A percentile compares a stretch with the other conserved stretches of the same genome.
Conservation (phyloP, 148 eudicot species). For the Cornus controversa region DNA sequence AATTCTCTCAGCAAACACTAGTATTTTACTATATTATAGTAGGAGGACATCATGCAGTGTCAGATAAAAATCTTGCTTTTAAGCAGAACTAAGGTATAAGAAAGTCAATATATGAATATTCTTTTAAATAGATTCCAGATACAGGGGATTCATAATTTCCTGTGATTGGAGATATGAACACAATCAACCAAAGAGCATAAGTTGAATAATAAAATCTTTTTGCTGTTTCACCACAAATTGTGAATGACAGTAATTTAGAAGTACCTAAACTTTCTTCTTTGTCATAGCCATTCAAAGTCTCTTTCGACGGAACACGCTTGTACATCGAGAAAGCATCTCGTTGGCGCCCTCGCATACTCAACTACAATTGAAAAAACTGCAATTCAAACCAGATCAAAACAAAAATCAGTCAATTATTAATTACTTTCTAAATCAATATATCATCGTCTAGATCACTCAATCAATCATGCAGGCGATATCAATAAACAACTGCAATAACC, state of each 20-base stretch:
- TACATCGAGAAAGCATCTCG: constrained; percentile 42
- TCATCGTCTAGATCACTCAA: not conserved
- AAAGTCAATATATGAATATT: not conserved
- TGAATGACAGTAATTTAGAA: not conserved
- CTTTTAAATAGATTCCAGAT: not conserved
- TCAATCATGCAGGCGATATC: not conserved
- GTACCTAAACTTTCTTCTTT: constrained; percentile 42
- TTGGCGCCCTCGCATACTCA: constrained; percentile 62
- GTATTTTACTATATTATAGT: not conserved
- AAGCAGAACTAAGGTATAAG: not conserved
- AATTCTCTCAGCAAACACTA: not conserved
- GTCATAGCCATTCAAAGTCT: constrained; percentile 30
- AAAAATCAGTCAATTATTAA: constrained; percentile 3
- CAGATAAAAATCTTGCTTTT: not conserved
- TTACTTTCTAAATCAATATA: not conserved
- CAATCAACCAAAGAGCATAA: not conserved
- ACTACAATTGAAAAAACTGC: not conserved
- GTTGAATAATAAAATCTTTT: not conserved
- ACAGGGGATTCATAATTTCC: too few relatives aligned
- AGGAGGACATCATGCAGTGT: not conserved
- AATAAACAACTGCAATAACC: not conserved
- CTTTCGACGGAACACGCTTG: constrained; percentile 66
- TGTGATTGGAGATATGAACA: not conserved
- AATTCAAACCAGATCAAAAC: constrained; percentile 11
- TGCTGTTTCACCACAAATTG: not conserved